Evolutionary conservation across 345 rosid species (phyloP).

Genomic region (Sonneratia caseolaris): DNA sequence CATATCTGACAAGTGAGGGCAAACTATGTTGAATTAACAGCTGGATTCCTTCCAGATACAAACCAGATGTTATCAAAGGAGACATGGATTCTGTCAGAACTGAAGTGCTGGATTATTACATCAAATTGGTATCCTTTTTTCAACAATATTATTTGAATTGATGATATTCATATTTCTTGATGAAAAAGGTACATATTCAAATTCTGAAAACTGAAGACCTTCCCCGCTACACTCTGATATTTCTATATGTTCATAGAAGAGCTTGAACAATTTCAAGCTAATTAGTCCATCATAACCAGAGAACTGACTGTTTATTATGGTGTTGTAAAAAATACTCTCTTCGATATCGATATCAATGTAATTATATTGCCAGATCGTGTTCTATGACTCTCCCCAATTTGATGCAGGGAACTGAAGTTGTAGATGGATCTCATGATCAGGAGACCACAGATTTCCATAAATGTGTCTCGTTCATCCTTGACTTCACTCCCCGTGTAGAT

Average conservation of each 20-base stretch:
- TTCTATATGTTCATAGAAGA: neutral
- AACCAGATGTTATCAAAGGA: conserved; percentile 52
- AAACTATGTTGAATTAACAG: neutral
- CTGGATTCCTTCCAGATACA: neutral
- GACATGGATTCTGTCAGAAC: conserved; percentile 85
- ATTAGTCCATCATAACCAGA: neutral
- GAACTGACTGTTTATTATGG: neutral
- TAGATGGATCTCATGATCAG: conserved; percentile 82
- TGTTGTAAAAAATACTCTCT: neutral
- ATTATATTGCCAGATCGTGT: neutral
- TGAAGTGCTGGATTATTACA: conserved; percentile 58
- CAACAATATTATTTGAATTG: neutral
- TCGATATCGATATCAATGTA: neutral
- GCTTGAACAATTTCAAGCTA: neutral
- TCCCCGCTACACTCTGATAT: no score
- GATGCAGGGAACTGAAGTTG: conserved; percentile 66
- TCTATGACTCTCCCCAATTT: neutral
- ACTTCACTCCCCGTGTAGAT: conserved; percentile 33
- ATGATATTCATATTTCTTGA: neutral
- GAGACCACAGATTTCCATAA: conserved; percentile 95
- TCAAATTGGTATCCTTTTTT: conserved; percentile 36
- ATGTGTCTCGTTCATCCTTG: conserved; percentile 47
- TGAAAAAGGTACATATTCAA: no score
- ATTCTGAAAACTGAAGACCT: neutral
- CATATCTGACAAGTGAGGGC: no score